These are phyloP conservation scores for Aethionema arabicum DNA, from an alignment of 345 rosid genomes.

Conservation along the genomic window DNA sequence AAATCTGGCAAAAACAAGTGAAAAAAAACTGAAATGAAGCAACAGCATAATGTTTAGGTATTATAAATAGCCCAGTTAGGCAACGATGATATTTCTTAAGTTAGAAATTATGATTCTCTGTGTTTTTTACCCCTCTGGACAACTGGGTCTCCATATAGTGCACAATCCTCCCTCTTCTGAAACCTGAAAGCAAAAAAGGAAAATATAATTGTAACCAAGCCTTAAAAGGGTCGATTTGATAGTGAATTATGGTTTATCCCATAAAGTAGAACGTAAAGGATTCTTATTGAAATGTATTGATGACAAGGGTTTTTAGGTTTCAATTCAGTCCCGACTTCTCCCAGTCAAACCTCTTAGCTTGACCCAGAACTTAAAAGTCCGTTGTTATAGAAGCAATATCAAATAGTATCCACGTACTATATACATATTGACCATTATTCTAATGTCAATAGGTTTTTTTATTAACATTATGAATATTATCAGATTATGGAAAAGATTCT, in stretches of 20 bases:
- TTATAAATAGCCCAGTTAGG: not conserved
- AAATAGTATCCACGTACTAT: no score
- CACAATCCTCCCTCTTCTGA: constrained; percentile 58
- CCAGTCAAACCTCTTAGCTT: not conserved
- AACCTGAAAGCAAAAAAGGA: constrained; percentile 47
- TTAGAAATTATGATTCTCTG: constrained; percentile 2
- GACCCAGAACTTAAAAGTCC: constrained; percentile 1
- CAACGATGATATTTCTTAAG: not conserved
- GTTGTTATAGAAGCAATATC: no score
- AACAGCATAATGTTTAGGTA: not conserved
- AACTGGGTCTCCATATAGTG: constrained; percentile 90
- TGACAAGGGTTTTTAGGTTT: constrained; percentile 14
- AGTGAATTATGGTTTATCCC: constrained; percentile 10
- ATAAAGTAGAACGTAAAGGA: constrained; percentile 3
- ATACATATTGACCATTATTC: not conserved
- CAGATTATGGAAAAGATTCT: not conserved
- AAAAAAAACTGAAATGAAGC: constrained; percentile 20
- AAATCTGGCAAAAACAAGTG: constrained; percentile 45
- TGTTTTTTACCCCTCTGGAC: constrained; percentile 73
- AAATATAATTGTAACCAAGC: constrained; percentile 4
- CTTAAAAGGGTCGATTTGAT: not conserved
- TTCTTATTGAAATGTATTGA: constrained; percentile 1
- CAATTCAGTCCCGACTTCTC: constrained; percentile 1
- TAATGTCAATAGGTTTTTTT: not conserved
- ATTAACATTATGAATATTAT: not conserved